Percentiles rank a stretch among this genome's conserved stretches.
phyloP scores from a whole-genome alignment of 2,329 filamentous ascomycete genomes.

The Massarina eburnea region DNA sequence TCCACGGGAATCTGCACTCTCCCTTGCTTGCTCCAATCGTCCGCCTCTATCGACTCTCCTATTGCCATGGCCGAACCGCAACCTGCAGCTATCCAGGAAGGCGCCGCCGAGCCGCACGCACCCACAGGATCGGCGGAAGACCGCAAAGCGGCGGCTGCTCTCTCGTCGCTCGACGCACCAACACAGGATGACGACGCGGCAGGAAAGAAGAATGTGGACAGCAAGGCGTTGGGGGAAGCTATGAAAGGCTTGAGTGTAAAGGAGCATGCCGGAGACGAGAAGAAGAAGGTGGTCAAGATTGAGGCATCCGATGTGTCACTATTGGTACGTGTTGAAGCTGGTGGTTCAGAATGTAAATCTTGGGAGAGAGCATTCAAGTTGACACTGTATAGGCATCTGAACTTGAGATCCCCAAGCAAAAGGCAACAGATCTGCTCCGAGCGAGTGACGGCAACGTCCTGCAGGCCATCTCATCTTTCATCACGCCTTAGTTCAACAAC shows the following conservation, averaged over 20 bases:
- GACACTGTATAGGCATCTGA: slow-evolving; percentile 56
- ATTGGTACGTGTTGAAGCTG: slow-evolving; percentile 55
- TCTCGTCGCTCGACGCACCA: slow-evolving; percentile 65
- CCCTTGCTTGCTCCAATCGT: too few relatives aligned
- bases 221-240: slow-evolving; percentile 70
- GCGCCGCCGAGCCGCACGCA: slow-evolving; percentile 53
- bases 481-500: slow-evolving; percentile 32
- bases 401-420: slow-evolving; percentile 69
- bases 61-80: slow-evolving; percentile 63
- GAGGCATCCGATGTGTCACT: slow-evolving; percentile 70
- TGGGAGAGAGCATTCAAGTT: not conserved
- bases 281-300: slow-evolving; percentile 64
- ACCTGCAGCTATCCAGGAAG: slow-evolving; percentile 60
- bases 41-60: not conserved
- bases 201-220: slow-evolving; percentile 63
- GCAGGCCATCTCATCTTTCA: slow-evolving; percentile 66
- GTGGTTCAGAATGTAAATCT: not conserved
- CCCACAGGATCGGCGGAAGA: slow-evolving; percentile 67
- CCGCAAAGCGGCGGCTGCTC: slow-evolving; percentile 73
- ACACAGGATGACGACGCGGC: slow-evolving; percentile 50
- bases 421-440: slow-evolving; percentile 74
- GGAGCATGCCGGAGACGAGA: slow-evolving; percentile 49
- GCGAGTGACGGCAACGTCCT: slow-evolving; percentile 70
- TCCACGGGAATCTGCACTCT: too few relatives aligned
- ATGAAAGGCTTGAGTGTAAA: slow-evolving; percentile 63